Percentiles rank a stretch among this genome's conserved stretches.
These are phyloP conservation scores for Shiraia bambusicola DNA, from an alignment of 2,329 filamentous ascomycete species.

Conservation along the genomic window DNA sequence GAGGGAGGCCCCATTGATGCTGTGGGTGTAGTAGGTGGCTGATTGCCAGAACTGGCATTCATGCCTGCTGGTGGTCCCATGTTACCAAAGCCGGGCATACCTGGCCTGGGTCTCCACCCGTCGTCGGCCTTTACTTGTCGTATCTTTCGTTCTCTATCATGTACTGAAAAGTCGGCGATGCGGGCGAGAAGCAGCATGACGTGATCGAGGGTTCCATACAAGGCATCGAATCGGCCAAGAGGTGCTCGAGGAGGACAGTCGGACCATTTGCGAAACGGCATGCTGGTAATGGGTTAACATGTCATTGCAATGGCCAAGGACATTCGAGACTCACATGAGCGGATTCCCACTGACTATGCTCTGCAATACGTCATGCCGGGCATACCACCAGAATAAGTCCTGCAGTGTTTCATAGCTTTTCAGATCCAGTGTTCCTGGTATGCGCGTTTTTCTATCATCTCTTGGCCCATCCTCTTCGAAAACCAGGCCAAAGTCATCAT, in stretches of 20 bases:
- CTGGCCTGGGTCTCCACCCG: conserved; percentile 55
- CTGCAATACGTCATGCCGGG: conserved; percentile 91
- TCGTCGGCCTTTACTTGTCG: conserved; percentile 63
- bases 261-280: conserved; percentile 79
- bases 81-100: conserved; percentile 45
- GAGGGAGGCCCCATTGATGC: conserved; percentile 29
- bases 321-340: conserved; percentile 67
- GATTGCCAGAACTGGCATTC: conserved; percentile 9
- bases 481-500: conserved; percentile 59
- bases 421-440: conserved; percentile 58
- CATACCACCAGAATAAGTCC: conserved; percentile 95
- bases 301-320: neutral
- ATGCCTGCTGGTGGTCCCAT: conserved; percentile 40
- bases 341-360: conserved; percentile 83
- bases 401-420: conserved; percentile 77
- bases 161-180: conserved; percentile 73
- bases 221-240: conserved; percentile 72
- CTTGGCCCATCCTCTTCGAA: conserved; percentile 37
- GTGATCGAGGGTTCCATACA: conserved; percentile 89
- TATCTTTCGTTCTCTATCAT: conserved; percentile 77
- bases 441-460: conserved; percentile 40
- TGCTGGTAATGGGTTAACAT: conserved; percentile 53
- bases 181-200: conserved; percentile 79
- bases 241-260: conserved; percentile 84
- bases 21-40: conserved; percentile 22